A percentile compares a stretch with the other conserved stretches of the same genome.
Evolutionary conservation across 352 stramenopile species (phyloP).

Genomic region (Aphanomyces astaci): DNA sequence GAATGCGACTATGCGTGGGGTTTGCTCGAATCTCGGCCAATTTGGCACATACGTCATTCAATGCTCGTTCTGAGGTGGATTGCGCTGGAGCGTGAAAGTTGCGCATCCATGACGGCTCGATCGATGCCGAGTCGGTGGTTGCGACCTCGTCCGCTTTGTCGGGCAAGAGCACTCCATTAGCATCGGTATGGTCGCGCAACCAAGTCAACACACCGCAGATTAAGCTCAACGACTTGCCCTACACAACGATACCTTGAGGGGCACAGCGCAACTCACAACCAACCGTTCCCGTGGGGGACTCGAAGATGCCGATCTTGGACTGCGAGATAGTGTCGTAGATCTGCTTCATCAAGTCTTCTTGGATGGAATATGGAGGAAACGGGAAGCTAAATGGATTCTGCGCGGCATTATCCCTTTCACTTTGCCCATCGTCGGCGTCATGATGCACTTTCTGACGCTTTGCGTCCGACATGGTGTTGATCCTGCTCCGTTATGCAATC

Average conservation of each 20-base stretch:
- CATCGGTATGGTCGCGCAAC: constrained; percentile 66
- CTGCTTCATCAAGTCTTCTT: constrained; percentile 82
- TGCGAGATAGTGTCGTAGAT: constrained; percentile 75
- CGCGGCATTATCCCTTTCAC: background rate
- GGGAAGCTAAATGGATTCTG: constrained; percentile 44
- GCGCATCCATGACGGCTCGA: constrained; percentile 52
- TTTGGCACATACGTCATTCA: constrained; percentile 39
- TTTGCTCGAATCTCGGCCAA: constrained; percentile 17
- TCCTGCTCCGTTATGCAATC: background rate
- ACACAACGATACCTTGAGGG: background rate
- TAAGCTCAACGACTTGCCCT: constrained; percentile 89
- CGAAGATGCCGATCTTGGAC: constrained; percentile 84
- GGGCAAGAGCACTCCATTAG: constrained; percentile 43
- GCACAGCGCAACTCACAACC: background rate
- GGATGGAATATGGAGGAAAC: constrained; percentile 86
- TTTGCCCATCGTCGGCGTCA: background rate
- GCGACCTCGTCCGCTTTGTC: background rate
- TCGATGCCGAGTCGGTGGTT: constrained; percentile 10
- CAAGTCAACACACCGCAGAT: constrained; percentile 85
- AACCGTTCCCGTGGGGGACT: constrained; percentile 87
- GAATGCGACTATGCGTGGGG: constrained; percentile 47
- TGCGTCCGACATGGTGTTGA: background rate
- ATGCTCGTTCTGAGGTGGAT: constrained; percentile 51
- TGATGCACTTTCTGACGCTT: constrained; percentile 20
- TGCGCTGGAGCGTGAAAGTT: constrained; percentile 42